These are phyloP conservation scores for Coix lacrymajobi DNA, from an alignment of 176 grass and related monocot species.

Conservation along the genomic window DNA sequence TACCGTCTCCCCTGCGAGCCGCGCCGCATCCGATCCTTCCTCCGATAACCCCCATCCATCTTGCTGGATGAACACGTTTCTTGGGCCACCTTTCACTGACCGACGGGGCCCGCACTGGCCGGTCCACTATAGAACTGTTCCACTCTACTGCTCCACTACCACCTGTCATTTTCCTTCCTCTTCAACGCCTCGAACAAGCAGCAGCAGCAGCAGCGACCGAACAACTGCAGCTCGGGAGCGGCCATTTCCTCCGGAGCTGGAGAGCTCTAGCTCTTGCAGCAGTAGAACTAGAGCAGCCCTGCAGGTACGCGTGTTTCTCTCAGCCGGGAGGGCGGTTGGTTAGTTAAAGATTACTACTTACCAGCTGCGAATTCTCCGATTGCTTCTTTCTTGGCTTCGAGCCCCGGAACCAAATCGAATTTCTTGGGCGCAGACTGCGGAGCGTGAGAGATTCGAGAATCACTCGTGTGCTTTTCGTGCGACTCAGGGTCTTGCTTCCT, in stretches of 20 bases:
- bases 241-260: neutral
- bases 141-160: neutral
- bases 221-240: neutral
- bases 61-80: neutral
- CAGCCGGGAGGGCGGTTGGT: neutral
- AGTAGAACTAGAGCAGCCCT: neutral
- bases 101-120: neutral
- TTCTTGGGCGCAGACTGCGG: neutral
- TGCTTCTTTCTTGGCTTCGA: neutral
- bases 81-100: neutral
- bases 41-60: neutral
- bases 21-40: conserved; percentile 5
- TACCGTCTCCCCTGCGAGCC: neutral
- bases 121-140: neutral
- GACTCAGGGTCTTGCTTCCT: neutral
- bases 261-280: neutral
- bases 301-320: conserved; percentile 12
- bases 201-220: neutral
- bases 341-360: neutral
- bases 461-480: neutral
- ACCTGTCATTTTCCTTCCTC: neutral
- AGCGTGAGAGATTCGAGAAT: neutral
- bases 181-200: neutral
- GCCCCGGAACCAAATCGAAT: neutral
- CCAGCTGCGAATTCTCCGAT: neutral